A percentile compares a stretch with the other conserved stretches of the same genome.
phyloP scores from a whole-genome alignment of 768 basidiomycete species.

The Russula compacta region DNA sequence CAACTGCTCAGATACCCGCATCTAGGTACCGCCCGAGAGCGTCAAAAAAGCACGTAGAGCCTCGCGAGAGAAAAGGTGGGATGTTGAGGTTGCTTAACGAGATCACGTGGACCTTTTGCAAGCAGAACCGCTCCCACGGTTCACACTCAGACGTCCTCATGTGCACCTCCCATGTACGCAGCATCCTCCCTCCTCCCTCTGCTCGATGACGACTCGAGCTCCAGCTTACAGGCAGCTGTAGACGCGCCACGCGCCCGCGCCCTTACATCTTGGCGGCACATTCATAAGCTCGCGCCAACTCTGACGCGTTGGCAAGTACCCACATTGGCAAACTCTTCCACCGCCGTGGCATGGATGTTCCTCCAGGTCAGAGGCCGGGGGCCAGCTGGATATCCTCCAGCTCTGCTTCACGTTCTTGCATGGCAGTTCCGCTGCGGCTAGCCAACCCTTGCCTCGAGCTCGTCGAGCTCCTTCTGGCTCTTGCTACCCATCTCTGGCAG shows the following conservation, averaged over 20 bases:
- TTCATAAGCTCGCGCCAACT: background rate
- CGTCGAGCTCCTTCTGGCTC: slow-evolving; percentile 36
- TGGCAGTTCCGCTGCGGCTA: slow-evolving; percentile 40
- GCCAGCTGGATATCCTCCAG: slow-evolving; percentile 36
- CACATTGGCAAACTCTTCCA: background rate
- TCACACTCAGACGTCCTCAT: too few relatives aligned
- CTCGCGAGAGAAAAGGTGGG: slow-evolving; percentile 32
- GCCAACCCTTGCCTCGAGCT: slow-evolving; percentile 60
- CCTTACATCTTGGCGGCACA: slow-evolving; percentile 30
- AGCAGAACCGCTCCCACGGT: slow-evolving; percentile 37
- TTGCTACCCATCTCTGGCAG: slow-evolving; percentile 22
- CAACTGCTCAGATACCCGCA: slow-evolving; percentile 30
- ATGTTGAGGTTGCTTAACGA: slow-evolving; percentile 51
- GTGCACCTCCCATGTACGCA: too few relatives aligned
- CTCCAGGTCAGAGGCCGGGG: slow-evolving; percentile 42
- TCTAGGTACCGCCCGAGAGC: slow-evolving; percentile 26
- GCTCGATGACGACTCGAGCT: slow-evolving; percentile 42
- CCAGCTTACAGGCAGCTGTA: slow-evolving; percentile 30
- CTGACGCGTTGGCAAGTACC: background rate
- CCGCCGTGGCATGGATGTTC: slow-evolving; percentile 41
- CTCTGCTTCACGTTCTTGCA: slow-evolving; percentile 47
- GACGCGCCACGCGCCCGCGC: slow-evolving; percentile 21
- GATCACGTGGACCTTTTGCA: slow-evolving; percentile 36
- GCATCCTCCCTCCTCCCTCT: slow-evolving; percentile 36
- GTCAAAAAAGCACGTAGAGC: slow-evolving; percentile 21